Evolutionary conservation across 2,329 filamentous ascomycete genomes (phyloP), one percentile per base, ranked within the genome.

Genomic region (Seiridium cupressi): DNA sequence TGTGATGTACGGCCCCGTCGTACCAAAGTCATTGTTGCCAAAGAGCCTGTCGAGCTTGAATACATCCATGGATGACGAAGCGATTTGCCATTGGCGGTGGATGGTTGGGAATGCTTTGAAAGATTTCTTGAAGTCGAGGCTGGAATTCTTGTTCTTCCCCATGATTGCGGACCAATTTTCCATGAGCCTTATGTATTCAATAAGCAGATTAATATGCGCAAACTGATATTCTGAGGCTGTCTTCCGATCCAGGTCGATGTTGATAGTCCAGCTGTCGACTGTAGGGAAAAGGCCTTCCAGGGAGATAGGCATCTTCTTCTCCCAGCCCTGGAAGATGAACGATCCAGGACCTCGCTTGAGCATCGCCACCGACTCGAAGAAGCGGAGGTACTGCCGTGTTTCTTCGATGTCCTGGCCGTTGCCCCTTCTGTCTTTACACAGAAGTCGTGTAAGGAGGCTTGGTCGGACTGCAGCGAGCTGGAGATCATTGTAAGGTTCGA

Each of bases 301-400:
- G 0, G 65, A 65, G 6, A 69, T 55, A 0, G 48, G 38, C 3
- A 51, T 57, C 0, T 42, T 61, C 26, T 53, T 49, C 2, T 63
- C 60, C 65, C 65, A 71, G 36, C 69, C 66, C 2, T 32, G 36
- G 55, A 59, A 62, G 4, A 72, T 46, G 26, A 59, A 35, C 1
- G 70, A 70, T n/a, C 60, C 67, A 2, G 70, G 65, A 1, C 69
- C 67, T 56, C 70, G 61, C 61, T 64, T 65, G n/a, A 72, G 51
- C 18, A 71, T 69, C 5, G 69, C 66, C 18, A 72, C 62, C 1
- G 35, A 59, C 61, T 72, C 70, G 18, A 68, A 71, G 42, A 69
- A 63, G 11, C 61, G 64, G 3, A 72, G 60, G 32, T 64, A 68
- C 2, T 57, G 51, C 31, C 67, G 63, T 9, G 60, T 68, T 9